Conservation (phyloP, 2,329 filamentous ascomycete species). For the Claviceps pusilla region DNA sequence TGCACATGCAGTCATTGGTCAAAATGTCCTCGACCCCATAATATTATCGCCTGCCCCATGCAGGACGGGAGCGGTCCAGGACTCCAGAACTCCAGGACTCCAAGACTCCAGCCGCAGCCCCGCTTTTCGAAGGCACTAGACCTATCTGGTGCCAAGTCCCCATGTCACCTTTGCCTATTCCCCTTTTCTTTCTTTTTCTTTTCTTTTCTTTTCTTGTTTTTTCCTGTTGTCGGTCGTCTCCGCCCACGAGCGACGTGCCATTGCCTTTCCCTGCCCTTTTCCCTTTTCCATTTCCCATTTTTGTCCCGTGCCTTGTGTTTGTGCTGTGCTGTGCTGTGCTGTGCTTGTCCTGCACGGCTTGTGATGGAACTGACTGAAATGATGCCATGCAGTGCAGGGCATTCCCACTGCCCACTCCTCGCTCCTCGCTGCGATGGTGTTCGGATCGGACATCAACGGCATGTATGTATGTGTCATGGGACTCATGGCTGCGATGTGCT, state of each 20-base stretch:
- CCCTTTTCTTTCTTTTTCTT: neutral
- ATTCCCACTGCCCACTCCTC: neutral
- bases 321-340: too few species aligned
- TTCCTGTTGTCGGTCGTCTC: too few species aligned
- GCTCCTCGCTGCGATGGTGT: too few species aligned
- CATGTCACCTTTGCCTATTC: neutral
- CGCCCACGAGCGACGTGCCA: too few species aligned
- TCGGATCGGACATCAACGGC: neutral
- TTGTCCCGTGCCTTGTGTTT: neutral
- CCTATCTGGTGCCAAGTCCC: too few species aligned
- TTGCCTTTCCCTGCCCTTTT: neutral
- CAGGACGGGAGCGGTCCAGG: neutral
- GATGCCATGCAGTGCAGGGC: too few species aligned
- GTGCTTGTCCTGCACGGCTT: too few species aligned
- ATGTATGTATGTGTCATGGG: neutral
- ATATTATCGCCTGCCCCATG: too few species aligned
- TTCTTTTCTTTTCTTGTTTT: neutral
- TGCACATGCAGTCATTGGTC: too few species aligned
- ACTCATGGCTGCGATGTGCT: neutral
- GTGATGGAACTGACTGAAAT: too few species aligned
- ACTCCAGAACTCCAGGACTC: neutral
- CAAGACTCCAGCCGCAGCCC: neutral
- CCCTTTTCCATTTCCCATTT: neutral
- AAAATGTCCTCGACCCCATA: too few species aligned
- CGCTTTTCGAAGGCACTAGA: neutral